Percentiles rank a stretch among this genome's conserved stretches.
phyloP scores from a whole-genome alignment of 1,284 basidiomycete species.

The Grifola frondosa region DNA sequence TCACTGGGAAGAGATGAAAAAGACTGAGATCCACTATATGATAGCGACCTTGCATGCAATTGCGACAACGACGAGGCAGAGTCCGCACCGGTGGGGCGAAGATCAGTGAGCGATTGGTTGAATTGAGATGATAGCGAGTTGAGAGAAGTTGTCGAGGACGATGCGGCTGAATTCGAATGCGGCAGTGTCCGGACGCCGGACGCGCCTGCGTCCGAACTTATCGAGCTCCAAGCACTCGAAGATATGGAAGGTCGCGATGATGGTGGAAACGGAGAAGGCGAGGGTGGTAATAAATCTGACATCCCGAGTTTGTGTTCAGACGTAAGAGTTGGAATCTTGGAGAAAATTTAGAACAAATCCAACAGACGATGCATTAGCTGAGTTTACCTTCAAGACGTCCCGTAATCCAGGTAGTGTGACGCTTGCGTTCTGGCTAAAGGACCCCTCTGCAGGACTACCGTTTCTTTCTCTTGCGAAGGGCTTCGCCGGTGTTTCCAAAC shows the following conservation, averaged over 20 bases:
- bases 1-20: conserved; percentile 15
- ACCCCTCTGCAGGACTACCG: conserved; percentile 46
- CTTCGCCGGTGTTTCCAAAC: conserved; percentile 48
- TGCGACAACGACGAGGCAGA: conserved; percentile 17
- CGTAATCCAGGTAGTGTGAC: conserved; percentile 59
- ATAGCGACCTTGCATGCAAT: conserved; percentile 25
- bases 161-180: conserved; percentile 26
- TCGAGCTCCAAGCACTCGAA: conserved; percentile 41
- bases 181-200: conserved; percentile 13
- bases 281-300: conserved; percentile 74
- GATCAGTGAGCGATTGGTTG: conserved; percentile 23
- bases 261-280: conserved; percentile 58
- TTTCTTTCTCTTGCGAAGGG: conserved; percentile 48
- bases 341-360: not conserved
- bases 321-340: conserved; percentile 61
- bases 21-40: conserved; percentile 22
- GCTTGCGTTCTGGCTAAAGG: conserved; percentile 28
- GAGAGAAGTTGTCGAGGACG: conserved; percentile 30
- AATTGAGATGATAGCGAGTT: conserved; percentile 30
- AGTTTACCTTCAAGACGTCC: conserved; percentile 66
- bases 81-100: conserved; percentile 20
- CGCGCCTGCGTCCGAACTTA: conserved; percentile 11
- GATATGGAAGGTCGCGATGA: conserved; percentile 35
- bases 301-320: conserved; percentile 70
- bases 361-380: not conserved